Conservation (phyloP, 1,139 yeast species). For the Pichia sp. region DNA sequence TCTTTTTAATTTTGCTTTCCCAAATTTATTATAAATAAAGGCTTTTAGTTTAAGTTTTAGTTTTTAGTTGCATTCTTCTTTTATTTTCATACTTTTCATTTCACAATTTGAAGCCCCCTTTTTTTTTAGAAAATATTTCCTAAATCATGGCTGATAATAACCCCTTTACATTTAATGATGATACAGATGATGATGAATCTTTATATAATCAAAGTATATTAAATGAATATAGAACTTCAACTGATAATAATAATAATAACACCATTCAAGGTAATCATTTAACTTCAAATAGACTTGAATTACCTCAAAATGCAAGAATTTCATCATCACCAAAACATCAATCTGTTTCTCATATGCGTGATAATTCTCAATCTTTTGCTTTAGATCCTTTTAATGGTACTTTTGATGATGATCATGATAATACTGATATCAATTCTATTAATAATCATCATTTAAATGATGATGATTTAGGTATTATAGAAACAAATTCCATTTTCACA, state of each 20-base stretch:
- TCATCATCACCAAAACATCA: constrained; percentile 4
- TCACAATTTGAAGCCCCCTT: background rate
- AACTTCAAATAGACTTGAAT: background rate
- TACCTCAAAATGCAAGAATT: constrained; percentile 7
- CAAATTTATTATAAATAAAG: too few relatives aligned
- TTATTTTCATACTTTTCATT: background rate
- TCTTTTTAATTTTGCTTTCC: too few relatives aligned
- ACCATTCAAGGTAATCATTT: background rate
- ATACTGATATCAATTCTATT: constrained; percentile 1
- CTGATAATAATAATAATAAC: background rate
- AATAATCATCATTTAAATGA: constrained; percentile 3
- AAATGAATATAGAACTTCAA: background rate
- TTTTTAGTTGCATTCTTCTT: background rate
- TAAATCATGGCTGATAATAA: background rate
- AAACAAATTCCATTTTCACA: background rate
- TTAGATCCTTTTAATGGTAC: constrained; percentile 9
- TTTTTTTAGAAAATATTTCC: background rate
- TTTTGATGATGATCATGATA: constrained; percentile 8
- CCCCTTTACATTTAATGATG: constrained; percentile 10
- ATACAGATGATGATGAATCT: constrained; percentile 8
- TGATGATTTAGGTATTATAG: background rate
- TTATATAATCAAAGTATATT: background rate
- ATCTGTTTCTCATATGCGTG: constrained; percentile 7
- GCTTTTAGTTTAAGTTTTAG: too few relatives aligned
- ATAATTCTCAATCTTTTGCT: background rate